A percentile compares a stretch with the other conserved stretches of the same genome.
phyloP scores from a whole-genome alignment of 225 moss, liverwort and hornwort species.

The Takakia lepidozioides region DNA sequence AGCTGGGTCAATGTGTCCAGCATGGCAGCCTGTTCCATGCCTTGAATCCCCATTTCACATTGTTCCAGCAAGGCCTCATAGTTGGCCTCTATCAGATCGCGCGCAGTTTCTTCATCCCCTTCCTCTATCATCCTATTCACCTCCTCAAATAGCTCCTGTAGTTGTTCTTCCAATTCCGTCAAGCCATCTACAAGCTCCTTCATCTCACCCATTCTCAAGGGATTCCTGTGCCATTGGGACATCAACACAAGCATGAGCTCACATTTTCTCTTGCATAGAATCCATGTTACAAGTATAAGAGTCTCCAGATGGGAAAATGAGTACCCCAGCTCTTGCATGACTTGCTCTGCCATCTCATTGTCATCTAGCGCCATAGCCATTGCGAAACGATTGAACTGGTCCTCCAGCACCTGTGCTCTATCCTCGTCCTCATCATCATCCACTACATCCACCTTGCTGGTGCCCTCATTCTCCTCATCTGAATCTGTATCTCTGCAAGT shows the following conservation, averaged over 20 bases:
- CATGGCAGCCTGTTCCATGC: constrained; percentile 87
- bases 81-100: constrained; percentile 77
- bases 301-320: not conserved
- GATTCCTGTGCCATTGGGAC: constrained; percentile 19
- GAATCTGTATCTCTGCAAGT: constrained; percentile 31
- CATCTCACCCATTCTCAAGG: constrained; percentile 35
- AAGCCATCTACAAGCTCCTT: constrained; percentile 46
- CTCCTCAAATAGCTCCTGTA: constrained; percentile 69
- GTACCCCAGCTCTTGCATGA: constrained; percentile 79
- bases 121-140: constrained; percentile 71
- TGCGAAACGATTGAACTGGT: constrained; percentile 83
- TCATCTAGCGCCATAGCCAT: constrained; percentile 69
- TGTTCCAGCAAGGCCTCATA: constrained; percentile 68
- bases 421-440: constrained; percentile 39
- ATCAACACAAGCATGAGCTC: too few relatives aligned
- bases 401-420: constrained; percentile 50
- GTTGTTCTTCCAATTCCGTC: constrained; percentile 50
- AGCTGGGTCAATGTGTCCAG: constrained; percentile 84
- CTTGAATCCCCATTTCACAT: constrained; percentile 59
- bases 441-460: constrained; percentile 29
- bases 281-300: not conserved
- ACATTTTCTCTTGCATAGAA: too few relatives aligned
- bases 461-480: constrained; percentile 18
- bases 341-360: constrained; percentile 55
- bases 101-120: constrained; percentile 64